These are phyloP conservation scores for Xerophyta viscosa DNA, from an alignment of 106 monocot genomes.

Conservation along the genomic window DNA sequence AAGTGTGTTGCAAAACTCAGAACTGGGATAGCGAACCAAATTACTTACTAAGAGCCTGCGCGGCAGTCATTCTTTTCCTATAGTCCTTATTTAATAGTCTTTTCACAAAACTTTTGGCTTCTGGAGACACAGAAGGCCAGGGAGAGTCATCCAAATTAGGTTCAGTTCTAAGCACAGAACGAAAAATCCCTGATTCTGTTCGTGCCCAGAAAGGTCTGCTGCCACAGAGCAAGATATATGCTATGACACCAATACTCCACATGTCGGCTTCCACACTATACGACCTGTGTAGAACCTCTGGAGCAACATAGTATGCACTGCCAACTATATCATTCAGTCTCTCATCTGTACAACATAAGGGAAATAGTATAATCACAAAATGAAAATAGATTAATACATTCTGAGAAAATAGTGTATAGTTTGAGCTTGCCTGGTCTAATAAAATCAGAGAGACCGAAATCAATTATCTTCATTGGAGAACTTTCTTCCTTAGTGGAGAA, in stretches of 20 bases:
- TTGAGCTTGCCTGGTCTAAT: conserved; percentile 41
- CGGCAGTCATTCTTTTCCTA: conserved; percentile 21
- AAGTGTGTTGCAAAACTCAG: not conserved
- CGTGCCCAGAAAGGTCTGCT: conserved; percentile 22
- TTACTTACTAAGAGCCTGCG: conserved; percentile 17
- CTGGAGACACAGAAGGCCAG: conserved; percentile 16
- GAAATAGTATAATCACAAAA: not conserved
- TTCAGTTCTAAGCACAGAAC: conserved; percentile 14
- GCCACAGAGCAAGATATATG: conserved; percentile 17
- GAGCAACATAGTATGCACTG: conserved; percentile 23
- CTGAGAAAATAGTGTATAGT: no score
- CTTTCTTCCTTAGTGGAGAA: conserved; percentile 51
- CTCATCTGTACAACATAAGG: conserved; percentile 7
- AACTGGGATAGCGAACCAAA: not conserved
- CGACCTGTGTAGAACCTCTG: conserved; percentile 17
- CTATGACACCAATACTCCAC: conserved; percentile 20
- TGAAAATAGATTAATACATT: no score
- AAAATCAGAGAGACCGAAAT: conserved; percentile 77
- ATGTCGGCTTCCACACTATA: conserved; percentile 21
- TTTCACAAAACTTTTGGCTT: conserved; percentile 18
- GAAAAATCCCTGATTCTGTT: conserved; percentile 20
- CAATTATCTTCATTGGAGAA: conserved; percentile 60
- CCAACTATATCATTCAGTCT: conserved; percentile 21
- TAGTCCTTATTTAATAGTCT: conserved; percentile 19
- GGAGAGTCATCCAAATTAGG: conserved; percentile 19